Evolutionary conservation across 257 asterid species (phyloP), one percentile per base, ranked within the genome.

Genomic region (Plectranthus barbatus): DNA sequence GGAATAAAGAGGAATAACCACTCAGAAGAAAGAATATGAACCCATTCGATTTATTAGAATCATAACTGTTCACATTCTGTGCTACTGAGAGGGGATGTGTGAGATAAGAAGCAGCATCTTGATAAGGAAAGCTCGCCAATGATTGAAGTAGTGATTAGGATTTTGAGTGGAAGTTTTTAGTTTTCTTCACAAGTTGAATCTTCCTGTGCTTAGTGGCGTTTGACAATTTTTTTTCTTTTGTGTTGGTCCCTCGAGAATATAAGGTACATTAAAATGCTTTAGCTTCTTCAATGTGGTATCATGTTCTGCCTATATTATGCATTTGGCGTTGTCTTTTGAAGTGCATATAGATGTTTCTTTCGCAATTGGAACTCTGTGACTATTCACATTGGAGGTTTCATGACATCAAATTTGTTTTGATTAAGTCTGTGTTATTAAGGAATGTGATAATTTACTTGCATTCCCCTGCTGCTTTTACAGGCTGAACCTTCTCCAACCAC

Each of bases 401-500:
- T 56, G 23, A 48, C 12, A n/a, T 39, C 19, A 60, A 52, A 34
- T 47, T 63, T 70, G 56, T 15, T 54, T 6, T 57, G 20, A n/a
- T 57, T 10, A 48, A 12, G 72, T 33, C 56, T 31, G 33, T 61
- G 72, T 15, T 17, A 6, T 26, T 53, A 34, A 44, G 68, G 62
- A 60, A 59, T 33, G n/a, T 60, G 15, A 56, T 26, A 36, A 33
- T 6, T 26, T 60, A 51, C 72, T 73, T 50, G 55, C 51, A 50
- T 68, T 65, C n/a, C 59, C 33, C 26, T 70, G 56, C 64, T 57
- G 10, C 64, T 73, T 71, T 68, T 82, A 62, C 89, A 92, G 99
- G 91, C 88, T 55, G 99, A 92, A 78, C 97, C 95, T 68, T 92
- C 99, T 73, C 99, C 99, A 39, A 92, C 99, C 50, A 92, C 97